These are phyloP conservation scores for Termitomyces sp. DNA, from an alignment of 768 basidiomycete genomes.

Conservation along the genomic window DNA sequence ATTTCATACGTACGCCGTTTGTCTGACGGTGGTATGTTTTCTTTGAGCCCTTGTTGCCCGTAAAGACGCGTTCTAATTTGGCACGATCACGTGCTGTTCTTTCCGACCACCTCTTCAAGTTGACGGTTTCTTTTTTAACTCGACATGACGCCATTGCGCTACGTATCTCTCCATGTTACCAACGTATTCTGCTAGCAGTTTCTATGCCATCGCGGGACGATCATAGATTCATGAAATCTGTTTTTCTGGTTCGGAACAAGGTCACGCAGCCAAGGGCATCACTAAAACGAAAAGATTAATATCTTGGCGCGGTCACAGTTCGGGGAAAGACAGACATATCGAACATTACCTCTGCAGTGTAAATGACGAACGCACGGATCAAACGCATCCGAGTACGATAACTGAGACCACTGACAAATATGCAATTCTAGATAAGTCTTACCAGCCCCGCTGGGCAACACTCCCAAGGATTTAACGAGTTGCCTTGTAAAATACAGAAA, in stretches of 20 bases:
- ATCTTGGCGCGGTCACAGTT: not conserved
- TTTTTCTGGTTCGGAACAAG: not conserved
- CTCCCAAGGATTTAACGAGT: not conserved
- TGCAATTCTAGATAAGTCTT: conserved; percentile 1
- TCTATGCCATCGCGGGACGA: not conserved
- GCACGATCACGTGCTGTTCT: not conserved
- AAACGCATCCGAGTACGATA: not conserved
- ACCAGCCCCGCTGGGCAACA: not conserved
- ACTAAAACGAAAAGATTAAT: not conserved
- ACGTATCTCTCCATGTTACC: not conserved
- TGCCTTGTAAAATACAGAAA: not conserved
- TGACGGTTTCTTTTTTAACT: too few species aligned
- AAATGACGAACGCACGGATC: not conserved
- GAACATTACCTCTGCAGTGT: not conserved
- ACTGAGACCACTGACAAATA: conserved; percentile 2
- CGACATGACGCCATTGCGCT: not conserved
- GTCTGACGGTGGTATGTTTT: not conserved
- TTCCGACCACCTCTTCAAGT: too few species aligned
- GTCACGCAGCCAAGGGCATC: not conserved
- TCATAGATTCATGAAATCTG: too few species aligned
- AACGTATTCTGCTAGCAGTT: not conserved
- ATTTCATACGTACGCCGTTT: not conserved
- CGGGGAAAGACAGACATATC: not conserved
- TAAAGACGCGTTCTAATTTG: not conserved
- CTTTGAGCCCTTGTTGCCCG: not conserved